Base-by-base conservation (phyloP, 371 early-diverging fungal genomes). In the Funneliformis caledonium region DNA sequence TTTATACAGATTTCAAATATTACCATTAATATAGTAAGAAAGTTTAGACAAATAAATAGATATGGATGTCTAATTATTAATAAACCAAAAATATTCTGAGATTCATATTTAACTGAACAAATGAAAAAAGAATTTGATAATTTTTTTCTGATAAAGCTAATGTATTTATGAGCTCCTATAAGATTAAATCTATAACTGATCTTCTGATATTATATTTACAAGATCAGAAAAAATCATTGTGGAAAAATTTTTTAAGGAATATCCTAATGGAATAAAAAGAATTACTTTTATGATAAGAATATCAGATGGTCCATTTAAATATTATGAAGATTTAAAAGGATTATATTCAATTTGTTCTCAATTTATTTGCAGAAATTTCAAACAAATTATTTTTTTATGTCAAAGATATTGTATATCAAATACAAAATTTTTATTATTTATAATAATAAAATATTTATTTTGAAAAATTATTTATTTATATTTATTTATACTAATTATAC, bases 61-160 rank as follows among this genome's bases (percentile, higher is more conserved):
- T n/a, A 16, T 45, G 47, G 47, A 45, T n/a, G 70, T 69, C 19
- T 16, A n/a, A 42, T 16, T 31, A 45, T 69, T 45, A 19, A 69
- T n/a, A 69, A 69, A 47, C 70, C 70, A 69, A 47, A 45, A 45
- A 45, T 45, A 10, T 43, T 11, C 5, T 16, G 47, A 9, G 45
- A 1, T n/a, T 14, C 47, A n/a, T 16, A 3, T 45, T 16, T 69
- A 14, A 69, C n/a, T 45, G 47, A 69, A 69, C 6, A 69, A 47
- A 47, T 45, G 14, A 47, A 69, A 69, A 45, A 14, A 1, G 4
- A 69, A 69, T 69, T 69, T 69, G 10, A 69, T 10, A 47, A 19
- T 47, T 69, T 69, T 69, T 69, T 37, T 45, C 14, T 14, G 4
- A 69, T 69, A 43, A 67, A 67, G 31, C 67, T 2, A 67, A 67